A percentile compares a stretch with the other conserved stretches of the same genome.
Evolutionary conservation across 768 basidiomycete genomes (phyloP).

Genomic region (Podaxis rugospora): DNA sequence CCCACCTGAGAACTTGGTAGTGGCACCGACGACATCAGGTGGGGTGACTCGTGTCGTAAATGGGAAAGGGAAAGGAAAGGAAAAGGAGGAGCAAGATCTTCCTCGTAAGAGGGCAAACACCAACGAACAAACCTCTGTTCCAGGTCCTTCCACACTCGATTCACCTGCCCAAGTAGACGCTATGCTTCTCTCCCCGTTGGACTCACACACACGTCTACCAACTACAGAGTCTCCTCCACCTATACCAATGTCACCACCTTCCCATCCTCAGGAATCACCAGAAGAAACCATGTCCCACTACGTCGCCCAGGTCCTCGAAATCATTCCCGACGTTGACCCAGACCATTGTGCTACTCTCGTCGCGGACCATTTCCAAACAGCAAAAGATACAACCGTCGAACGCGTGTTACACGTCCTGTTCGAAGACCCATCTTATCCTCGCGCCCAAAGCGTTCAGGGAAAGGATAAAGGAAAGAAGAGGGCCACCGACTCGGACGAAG

Average conservation of each 20-base stretch:
- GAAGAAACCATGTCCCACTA: conserved; percentile 14
- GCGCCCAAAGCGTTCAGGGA: conserved; percentile 26
- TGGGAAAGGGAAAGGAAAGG: background rate
- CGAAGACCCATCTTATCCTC: conserved; percentile 60
- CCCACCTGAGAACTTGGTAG: background rate
- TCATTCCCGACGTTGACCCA: conserved; percentile 68
- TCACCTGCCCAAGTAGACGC: background rate
- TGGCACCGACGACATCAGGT: background rate
- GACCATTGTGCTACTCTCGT: conserved; percentile 48
- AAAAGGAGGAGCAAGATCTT: background rate
- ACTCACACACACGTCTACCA: background rate
- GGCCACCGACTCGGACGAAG: conserved; percentile 24
- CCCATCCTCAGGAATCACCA: conserved; percentile 6
- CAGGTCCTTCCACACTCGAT: background rate
- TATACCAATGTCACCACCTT: background rate
- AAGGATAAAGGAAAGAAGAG: conserved; percentile 25
- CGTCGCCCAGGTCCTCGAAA: conserved; percentile 55
- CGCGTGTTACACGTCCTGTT: conserved; percentile 56
- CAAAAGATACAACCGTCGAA: conserved; percentile 40
- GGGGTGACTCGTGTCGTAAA: background rate
- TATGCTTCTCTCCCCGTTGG: background rate
- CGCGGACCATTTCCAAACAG: conserved; percentile 32
- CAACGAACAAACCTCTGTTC: background rate
- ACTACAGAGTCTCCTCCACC: background rate
- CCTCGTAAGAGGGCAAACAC: too few species aligned